Evolutionary conservation across 345 rosid species (phyloP).

Genomic region (Rhodamnia argentea): DNA sequence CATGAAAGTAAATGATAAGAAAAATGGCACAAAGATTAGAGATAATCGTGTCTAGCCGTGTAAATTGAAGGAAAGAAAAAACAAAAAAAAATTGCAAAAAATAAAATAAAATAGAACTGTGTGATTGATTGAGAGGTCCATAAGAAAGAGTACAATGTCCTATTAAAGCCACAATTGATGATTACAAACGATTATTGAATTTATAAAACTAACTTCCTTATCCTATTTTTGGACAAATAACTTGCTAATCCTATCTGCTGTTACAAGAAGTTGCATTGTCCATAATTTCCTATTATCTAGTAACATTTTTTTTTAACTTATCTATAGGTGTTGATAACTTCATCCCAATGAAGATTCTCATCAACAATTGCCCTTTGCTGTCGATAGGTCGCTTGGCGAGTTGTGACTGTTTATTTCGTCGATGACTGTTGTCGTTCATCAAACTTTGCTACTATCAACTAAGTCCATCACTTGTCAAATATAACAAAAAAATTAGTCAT

Average conservation of each 20-base stretch:
- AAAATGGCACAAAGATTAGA: rapidly evolving
- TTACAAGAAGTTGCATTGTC: neutral
- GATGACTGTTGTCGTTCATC: rapidly evolving
- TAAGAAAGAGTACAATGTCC: too few species aligned
- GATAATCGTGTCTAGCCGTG: rapidly evolving
- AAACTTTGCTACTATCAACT: neutral
- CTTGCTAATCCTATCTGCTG: neutral
- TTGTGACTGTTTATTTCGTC: neutral
- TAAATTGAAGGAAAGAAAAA: neutral
- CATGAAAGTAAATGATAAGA: neutral
- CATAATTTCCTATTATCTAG: neutral
- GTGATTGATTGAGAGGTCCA: neutral
- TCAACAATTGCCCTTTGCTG: rapidly evolving
- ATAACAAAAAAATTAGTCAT: neutral
- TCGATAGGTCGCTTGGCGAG: neutral
- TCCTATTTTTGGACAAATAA: neutral
- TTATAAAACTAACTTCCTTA: neutral
- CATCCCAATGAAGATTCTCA: rapidly evolving
- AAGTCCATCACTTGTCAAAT: rapidly evolving
- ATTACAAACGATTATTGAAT: rapidly evolving
- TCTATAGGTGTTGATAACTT: rapidly evolving
- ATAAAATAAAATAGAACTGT: rapidly evolving
- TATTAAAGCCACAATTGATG: neutral
- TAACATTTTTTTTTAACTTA: too few species aligned
- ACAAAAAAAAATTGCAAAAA: neutral